Conservation (phyloP, 768 basidiomycete species). For the Nevesoporus exiguus region DNA sequence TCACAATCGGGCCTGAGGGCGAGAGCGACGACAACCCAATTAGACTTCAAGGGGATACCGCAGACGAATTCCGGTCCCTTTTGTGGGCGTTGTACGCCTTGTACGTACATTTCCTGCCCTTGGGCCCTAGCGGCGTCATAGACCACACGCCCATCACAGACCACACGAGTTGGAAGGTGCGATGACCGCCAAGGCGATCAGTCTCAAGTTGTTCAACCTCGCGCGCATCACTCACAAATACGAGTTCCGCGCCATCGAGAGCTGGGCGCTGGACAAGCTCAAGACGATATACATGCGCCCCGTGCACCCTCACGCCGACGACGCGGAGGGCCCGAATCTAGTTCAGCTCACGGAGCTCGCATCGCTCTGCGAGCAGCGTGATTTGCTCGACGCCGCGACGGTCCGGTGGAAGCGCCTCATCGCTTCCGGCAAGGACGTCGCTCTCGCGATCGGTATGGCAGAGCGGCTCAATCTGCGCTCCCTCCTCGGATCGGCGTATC, state of each 20-base stretch:
- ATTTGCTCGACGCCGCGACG: slow-evolving; percentile 41
- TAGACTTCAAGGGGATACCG: slow-evolving; percentile 43
- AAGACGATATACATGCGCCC: slow-evolving; percentile 36
- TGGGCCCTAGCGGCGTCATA: background rate
- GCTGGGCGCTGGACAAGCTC: slow-evolving; percentile 43
- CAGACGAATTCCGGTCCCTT: slow-evolving; percentile 49
- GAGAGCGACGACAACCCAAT: slow-evolving; percentile 50
- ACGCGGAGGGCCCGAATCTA: slow-evolving; percentile 37
- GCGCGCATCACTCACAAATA: slow-evolving; percentile 49
- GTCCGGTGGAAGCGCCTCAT: slow-evolving; percentile 48
- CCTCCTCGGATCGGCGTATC: slow-evolving; percentile 49
- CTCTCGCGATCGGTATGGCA: slow-evolving; percentile 43
- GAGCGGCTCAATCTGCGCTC: slow-evolving; percentile 46
- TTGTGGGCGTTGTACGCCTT: slow-evolving; percentile 51
- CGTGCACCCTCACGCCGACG: slow-evolving; percentile 28
- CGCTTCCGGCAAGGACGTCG: slow-evolving; percentile 42
- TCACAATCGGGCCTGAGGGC: slow-evolving; percentile 41
- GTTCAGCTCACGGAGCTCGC: slow-evolving; percentile 51
- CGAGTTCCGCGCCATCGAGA: slow-evolving; percentile 43
- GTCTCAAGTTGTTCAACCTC: slow-evolving; percentile 44
- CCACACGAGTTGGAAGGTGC: slow-evolving; percentile 45
- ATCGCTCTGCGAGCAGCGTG: slow-evolving; percentile 45
- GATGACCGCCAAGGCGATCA: slow-evolving; percentile 41
- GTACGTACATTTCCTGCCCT: slow-evolving; percentile 35
- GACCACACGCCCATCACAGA: slow-evolving; percentile 26